Base-by-base conservation (phyloP, 164 flowering plant genomes). In the Piper longum region DNA sequence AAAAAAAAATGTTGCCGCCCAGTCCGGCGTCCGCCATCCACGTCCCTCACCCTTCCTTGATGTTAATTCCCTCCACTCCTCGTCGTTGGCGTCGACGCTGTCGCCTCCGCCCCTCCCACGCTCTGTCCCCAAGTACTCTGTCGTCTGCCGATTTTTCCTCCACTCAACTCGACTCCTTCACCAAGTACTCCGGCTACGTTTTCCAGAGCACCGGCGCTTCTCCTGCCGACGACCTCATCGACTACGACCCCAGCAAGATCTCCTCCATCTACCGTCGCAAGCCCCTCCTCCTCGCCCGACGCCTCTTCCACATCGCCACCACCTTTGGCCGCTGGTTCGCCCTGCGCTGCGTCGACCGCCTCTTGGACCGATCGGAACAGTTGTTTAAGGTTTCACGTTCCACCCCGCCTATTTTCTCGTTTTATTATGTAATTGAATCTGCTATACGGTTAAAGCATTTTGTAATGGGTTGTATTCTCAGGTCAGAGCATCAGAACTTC, bases 401-500 rank as follows among this genome's bases (percentile, higher is more conserved):
- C 36, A 26, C 36, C 36, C 36, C 36, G 1, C 36, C 36, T 26
- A 26, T 26, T 26, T 26, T 26, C 36, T 56, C 57, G 57, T 56
- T 9, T 16, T 16, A 0, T 56, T 56, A 16, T 16, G 57, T 7
- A 56, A 16, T 56, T 56, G 48, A 26, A 26, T 26, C 36, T 26
- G 36, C 2, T 26, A 26, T 26, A 0, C 36, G 7, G 52, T 8
- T 48, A 8, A 48, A 48, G 12, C 36, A 26, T 26, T 26, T 26
- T 26, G 36, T 26, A 48, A 9, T 48, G 48, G 36, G 56, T 44
- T 61, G 54, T 42, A 7, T 36, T 72, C 77, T 67, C 79, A 92
- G 96, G 77, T 87, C 66, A 83, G 98, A 81, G 98, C 98, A 42
- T 85, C 88, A 18, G 89, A 92, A 72, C 88, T 92, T 71, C 79